Evolutionary conservation across 2,329 filamentous ascomycete genomes (phyloP).

Genomic region (Pseudocercospora fuligena): DNA sequence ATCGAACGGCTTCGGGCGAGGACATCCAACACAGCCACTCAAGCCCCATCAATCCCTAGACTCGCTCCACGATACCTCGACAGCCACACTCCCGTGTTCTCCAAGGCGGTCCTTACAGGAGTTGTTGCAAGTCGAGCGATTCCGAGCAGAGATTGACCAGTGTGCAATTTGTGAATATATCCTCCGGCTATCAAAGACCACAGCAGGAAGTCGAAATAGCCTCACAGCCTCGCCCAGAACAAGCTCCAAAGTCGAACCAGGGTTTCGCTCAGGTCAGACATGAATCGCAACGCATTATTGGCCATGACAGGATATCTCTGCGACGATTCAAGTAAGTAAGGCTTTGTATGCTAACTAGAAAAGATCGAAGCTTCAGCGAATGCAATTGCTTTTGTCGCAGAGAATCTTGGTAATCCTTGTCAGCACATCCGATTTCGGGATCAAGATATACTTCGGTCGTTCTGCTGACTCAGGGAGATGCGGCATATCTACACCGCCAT

Average conservation of each 20-base stretch:
- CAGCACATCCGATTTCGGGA: conserved; percentile 6
- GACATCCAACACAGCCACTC: no score
- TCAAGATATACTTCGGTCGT: neutral
- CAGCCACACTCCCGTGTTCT: no score
- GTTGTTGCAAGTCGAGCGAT: no score
- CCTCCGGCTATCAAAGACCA: no score
- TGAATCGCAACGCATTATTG: neutral
- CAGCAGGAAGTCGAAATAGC: neutral
- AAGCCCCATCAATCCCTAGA: no score
- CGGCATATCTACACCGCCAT: neutral
- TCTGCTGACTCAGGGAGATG: neutral
- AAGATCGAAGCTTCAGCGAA: neutral
- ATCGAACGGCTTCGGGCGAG: no score
- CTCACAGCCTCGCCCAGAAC: neutral
- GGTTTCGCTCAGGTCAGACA: neutral
- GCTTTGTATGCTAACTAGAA: neutral
- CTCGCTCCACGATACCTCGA: no score
- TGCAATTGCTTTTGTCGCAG: neutral
- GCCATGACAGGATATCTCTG: neutral
- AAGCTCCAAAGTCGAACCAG: neutral
- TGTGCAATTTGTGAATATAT: no score
- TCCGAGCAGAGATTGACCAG: no score
- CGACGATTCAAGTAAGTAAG: neutral
- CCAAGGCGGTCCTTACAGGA: no score
- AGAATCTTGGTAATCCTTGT: conserved; percentile 1